Conservation (phyloP, 208 protist genomes). For the Trypanosoma rangeli region DNA sequence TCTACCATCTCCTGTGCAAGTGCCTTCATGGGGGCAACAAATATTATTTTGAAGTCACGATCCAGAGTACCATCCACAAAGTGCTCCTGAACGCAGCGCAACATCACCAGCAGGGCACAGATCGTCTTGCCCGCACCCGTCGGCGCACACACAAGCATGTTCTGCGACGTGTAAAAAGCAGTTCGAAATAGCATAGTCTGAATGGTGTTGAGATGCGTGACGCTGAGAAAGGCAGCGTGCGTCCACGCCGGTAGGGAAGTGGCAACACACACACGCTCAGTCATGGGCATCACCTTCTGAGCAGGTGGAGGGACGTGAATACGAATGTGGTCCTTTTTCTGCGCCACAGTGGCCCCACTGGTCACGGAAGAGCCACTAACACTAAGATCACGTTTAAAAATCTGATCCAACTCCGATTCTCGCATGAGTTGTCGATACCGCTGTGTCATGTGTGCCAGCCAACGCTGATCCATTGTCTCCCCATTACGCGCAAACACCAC, state of each 20-base stretch:
- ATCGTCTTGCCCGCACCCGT: constrained; percentile 99
- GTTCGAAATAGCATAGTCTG: constrained; percentile 95
- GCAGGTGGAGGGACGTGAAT: constrained; percentile 83
- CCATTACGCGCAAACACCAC: constrained; percentile 47
- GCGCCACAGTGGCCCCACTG: constrained; percentile 55
- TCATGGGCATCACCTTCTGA: constrained; percentile 62
- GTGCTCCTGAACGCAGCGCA: constrained; percentile 93
- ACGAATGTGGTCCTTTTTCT: constrained; percentile 67
- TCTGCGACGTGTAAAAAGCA: constrained; percentile 97
- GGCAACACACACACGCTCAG: constrained; percentile 77
- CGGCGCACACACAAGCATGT: constrained; percentile 98
- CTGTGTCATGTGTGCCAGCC: constrained; percentile 84
- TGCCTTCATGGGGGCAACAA: constrained; percentile 99
- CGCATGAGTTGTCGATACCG: constrained; percentile 84
- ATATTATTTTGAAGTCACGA: constrained; percentile 98
- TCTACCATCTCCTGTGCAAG: constrained; percentile 98
- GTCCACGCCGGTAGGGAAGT: constrained; percentile 89
- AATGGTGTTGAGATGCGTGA: constrained; percentile 96
- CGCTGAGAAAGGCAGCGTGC: constrained; percentile 86
- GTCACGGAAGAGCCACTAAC: constrained; percentile 70
- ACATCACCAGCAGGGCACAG: constrained; percentile 96
- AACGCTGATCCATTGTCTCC: constrained; percentile 60
- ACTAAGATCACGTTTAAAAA: constrained; percentile 84
- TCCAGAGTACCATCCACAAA: constrained; percentile 81
- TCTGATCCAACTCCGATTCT: constrained; percentile 83